Evolutionary conservation across 345 rosid species (phyloP).

Genomic region (Mercurialis annua): DNA sequence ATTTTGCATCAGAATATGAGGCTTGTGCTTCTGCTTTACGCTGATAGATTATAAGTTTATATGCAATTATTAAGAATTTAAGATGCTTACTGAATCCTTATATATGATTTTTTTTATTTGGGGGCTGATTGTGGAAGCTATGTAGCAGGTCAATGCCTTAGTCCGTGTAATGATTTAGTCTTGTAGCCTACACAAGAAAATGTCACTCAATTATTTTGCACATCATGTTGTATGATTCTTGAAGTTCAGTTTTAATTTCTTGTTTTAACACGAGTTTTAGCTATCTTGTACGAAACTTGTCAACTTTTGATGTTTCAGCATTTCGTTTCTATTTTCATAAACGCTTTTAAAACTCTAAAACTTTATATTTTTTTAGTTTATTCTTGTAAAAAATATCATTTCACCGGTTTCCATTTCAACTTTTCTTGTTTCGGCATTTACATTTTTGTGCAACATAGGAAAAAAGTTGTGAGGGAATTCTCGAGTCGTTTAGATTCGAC

Average conservation of each 20-base stretch:
- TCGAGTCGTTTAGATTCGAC: not conserved
- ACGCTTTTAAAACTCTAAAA: no score
- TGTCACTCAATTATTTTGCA: not conserved
- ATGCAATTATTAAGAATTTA: constrained; percentile 2
- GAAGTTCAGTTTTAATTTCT: not conserved
- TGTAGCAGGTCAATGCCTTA: not conserved
- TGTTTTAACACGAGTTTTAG: not conserved
- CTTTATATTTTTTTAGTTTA: no score
- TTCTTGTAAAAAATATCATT: no score
- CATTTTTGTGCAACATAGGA: not conserved
- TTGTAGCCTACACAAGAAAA: not conserved
- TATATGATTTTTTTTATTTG: no score
- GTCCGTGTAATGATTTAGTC: not conserved
- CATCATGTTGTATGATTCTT: not conserved
- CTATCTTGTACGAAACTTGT: not conserved
- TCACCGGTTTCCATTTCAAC: no score
- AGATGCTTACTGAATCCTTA: not conserved
- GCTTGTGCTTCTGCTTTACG: not conserved
- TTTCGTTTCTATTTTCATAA: no score
- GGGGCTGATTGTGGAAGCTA: not conserved
- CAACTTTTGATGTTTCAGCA: not conserved
- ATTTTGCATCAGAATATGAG: not conserved
- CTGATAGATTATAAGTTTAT: not conserved
- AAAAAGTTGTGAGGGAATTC: not conserved
- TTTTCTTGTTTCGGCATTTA: no score